Evolutionary conservation across 2,329 filamentous ascomycete species (phyloP).

Genomic region (Fusarium sp.): DNA sequence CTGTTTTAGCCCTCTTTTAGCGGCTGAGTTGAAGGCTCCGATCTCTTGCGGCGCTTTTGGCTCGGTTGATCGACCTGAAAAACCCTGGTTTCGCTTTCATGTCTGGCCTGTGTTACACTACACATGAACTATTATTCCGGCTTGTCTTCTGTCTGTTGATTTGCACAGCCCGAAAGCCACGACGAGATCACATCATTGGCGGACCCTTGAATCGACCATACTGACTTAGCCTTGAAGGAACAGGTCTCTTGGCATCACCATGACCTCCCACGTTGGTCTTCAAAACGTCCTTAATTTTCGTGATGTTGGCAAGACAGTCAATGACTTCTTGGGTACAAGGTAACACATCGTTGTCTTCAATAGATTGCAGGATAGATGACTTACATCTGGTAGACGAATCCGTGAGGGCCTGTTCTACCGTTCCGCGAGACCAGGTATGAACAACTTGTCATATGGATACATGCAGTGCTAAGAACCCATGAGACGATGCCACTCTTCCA

Average conservation of each 20-base stretch:
- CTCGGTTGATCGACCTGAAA: constrained; percentile 29
- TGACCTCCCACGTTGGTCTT: constrained; percentile 36
- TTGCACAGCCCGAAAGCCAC: constrained; percentile 6
- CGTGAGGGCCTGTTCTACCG: constrained; percentile 74
- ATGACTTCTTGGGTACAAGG: constrained; percentile 66
- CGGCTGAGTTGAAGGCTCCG: constrained; percentile 21
- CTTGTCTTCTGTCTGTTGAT: neutral
- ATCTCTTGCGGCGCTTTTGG: constrained; percentile 28
- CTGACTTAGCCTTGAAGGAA: neutral
- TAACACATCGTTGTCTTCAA: constrained; percentile 45
- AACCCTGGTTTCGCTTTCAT: constrained; percentile 24
- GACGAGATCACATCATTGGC: neutral
- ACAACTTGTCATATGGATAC: neutral
- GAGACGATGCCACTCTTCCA: constrained; percentile 75
- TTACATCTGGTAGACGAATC: constrained; percentile 55
- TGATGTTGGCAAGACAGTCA: constrained; percentile 77
- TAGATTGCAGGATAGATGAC: neutral
- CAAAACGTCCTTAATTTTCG: constrained; percentile 75
- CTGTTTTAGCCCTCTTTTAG: constrained; percentile 18
- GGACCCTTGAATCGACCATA: neutral
- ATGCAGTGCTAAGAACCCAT: constrained; percentile 19
- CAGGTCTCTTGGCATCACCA: constrained; percentile 22
- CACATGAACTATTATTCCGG: constrained; percentile 15
- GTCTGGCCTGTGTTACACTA: neutral
- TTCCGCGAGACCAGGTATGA: constrained; percentile 70